Evolutionary conservation across 2,329 filamentous ascomycete species (phyloP).

Genomic region (Coniella vitis): DNA sequence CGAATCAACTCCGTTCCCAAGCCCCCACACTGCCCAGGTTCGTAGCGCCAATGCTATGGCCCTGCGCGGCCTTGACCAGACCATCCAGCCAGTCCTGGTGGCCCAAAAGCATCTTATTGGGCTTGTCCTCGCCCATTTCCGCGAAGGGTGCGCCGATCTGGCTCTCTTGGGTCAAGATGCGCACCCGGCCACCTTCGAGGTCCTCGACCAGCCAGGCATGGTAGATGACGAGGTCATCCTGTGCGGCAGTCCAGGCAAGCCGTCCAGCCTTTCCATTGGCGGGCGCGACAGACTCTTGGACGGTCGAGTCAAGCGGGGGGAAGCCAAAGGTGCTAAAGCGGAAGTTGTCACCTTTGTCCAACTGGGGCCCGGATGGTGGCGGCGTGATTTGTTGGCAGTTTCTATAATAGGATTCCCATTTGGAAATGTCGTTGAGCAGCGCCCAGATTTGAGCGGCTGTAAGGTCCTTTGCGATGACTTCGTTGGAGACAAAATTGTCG

Average conservation of each 20-base stretch:
- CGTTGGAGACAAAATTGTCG: conserved; percentile 26
- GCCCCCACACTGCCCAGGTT: conserved; percentile 10
- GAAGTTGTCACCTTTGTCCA: conserved; percentile 23
- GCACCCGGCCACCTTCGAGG: conserved; percentile 21
- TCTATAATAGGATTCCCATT: conserved; percentile 25
- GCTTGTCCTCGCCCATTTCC: conserved; percentile 18
- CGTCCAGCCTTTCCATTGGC: conserved; percentile 15
- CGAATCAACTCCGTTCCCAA: conserved; percentile 5
- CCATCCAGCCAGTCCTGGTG: conserved; percentile 26
- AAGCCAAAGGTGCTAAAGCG: conserved; percentile 25
- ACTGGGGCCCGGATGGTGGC: conserved; percentile 19
- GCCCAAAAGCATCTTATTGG: conserved; percentile 23
- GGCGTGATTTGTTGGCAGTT: conserved; percentile 21
- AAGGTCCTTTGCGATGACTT: conserved; percentile 23
- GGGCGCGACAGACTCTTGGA: conserved; percentile 21
- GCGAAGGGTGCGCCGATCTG: conserved; percentile 23
- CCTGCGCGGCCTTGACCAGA: conserved; percentile 13
- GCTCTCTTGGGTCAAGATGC: conserved; percentile 25
- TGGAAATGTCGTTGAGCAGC: conserved; percentile 20
- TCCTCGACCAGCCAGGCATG: conserved; percentile 25
- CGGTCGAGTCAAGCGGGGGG: conserved; percentile 20
- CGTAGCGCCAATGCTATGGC: conserved; percentile 5
- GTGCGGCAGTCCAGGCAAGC: conserved; percentile 22
- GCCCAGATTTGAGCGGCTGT: conserved; percentile 22
- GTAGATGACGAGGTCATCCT: conserved; percentile 22